Conservation (phyloP, 2,329 filamentous ascomycete species). For the Davidsoniella neocaledoniae region DNA sequence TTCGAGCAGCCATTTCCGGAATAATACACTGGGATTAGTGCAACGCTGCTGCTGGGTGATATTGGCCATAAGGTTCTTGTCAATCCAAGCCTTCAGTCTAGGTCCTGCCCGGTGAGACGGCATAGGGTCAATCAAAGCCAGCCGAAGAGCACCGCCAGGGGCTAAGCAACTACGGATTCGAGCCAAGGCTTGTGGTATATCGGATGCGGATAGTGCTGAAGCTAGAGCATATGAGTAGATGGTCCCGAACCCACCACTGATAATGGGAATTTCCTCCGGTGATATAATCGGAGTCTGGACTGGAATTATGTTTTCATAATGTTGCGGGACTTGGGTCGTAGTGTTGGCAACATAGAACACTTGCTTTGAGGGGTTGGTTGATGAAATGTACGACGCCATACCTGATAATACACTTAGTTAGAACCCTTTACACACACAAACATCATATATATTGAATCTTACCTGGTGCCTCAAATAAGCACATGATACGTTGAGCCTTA, state of each 20-base stretch:
- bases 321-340: background rate
- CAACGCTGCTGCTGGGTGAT: constrained; percentile 42
- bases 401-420: constrained; percentile 19
- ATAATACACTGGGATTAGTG: constrained; percentile 38
- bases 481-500: constrained; percentile 21
- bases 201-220: constrained; percentile 35
- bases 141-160: constrained; percentile 36
- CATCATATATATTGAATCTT: constrained; percentile 6
- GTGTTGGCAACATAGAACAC: constrained; percentile 30
- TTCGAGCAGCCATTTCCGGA: constrained; percentile 42
- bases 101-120: constrained; percentile 42
- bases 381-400: constrained; percentile 32
- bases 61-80: constrained; percentile 41
- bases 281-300: constrained; percentile 24
- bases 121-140: constrained; percentile 46
- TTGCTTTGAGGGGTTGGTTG: constrained; percentile 23
- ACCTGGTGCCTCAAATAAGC: constrained; percentile 36
- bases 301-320: constrained; percentile 25
- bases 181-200: constrained; percentile 38
- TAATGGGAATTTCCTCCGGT: constrained; percentile 22
- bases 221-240: constrained; percentile 40
- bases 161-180: constrained; percentile 40
- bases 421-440: background rate
- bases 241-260: constrained; percentile 28
- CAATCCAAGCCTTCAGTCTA: constrained; percentile 41